These are phyloP conservation scores for Ophiostoma triangulosporum DNA, from an alignment of 2,329 filamentous ascomycete genomes.

Conservation along the genomic window DNA sequence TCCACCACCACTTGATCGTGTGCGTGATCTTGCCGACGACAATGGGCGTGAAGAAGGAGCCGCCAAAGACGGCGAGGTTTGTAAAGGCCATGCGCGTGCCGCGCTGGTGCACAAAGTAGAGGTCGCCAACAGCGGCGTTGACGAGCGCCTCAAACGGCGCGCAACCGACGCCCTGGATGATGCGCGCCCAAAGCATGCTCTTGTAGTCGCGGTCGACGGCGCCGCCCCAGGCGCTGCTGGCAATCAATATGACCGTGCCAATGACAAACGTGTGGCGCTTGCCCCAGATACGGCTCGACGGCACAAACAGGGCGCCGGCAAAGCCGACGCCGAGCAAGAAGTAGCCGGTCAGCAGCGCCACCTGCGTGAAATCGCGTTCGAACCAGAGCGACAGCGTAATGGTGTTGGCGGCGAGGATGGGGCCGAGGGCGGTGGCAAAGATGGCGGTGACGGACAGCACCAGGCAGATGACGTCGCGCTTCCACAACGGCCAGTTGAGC, in stretches of 20 bases:
- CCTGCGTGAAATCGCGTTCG: conserved; percentile 50
- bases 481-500: conserved; percentile 73
- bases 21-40: conserved; percentile 75
- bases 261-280: conserved; percentile 80
- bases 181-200: conserved; percentile 61
- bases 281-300: conserved; percentile 79
- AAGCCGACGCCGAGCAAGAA: conserved; percentile 73
- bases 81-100: conserved; percentile 77
- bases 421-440: conserved; percentile 71
- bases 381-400: conserved; percentile 61
- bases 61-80: conserved; percentile 43
- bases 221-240: conserved; percentile 67
- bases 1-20: conserved; percentile 70
- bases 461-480: conserved; percentile 65
- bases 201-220: conserved; percentile 52
- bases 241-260: conserved; percentile 59
- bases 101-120: conserved; percentile 73
- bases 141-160: conserved; percentile 85
- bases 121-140: conserved; percentile 76
- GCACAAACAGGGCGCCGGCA: conserved; percentile 73
- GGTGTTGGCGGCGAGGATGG: conserved; percentile 80
- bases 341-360: conserved; percentile 76
- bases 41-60: conserved; percentile 62
- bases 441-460: conserved; percentile 69
- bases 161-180: conserved; percentile 75